phyloP scores from a whole-genome alignment of 2,329 filamentous ascomycete species.

The Aspergillus vadensis region DNA sequence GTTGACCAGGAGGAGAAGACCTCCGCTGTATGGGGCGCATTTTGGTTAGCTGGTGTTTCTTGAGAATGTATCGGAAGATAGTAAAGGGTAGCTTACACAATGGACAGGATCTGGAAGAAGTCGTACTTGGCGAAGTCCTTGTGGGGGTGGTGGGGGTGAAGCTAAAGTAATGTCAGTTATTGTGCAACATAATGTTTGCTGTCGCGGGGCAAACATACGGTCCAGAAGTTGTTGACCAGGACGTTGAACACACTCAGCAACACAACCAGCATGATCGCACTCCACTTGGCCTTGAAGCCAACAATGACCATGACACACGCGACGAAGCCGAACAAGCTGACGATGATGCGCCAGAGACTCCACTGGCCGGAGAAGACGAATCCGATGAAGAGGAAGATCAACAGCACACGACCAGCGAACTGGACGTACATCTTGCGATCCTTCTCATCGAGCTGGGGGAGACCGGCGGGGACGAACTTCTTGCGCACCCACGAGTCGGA shows the following conservation, averaged over 20 bases:
- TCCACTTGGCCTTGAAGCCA: constrained; percentile 99
- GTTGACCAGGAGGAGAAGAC: constrained; percentile 94
- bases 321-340: constrained; percentile 80
- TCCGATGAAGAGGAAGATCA: constrained; percentile 96
- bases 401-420: constrained; percentile 87
- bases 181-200: not conserved
- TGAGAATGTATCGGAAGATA: not conserved
- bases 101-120: constrained; percentile 99
- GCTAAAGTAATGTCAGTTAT: constrained; percentile 53
- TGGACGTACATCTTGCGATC: constrained; percentile 99
- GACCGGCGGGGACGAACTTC: constrained; percentile 91
- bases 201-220: constrained; percentile 61
- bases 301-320: constrained; percentile 99
- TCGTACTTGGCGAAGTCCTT: constrained; percentile 99
- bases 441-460: constrained; percentile 95
- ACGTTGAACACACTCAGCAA: constrained; percentile 97
- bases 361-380: constrained; percentile 96
- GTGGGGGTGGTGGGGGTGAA: constrained; percentile 96
- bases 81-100: constrained; percentile 64
- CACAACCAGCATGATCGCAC: constrained; percentile 89
- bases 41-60: not conserved
- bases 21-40: constrained; percentile 59
- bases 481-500: constrained; percentile 98
- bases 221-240: constrained; percentile 99
- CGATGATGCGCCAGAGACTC: constrained; percentile 83